Base-by-base conservation (phyloP, 2,329 filamentous ascomycete species). In the Calonectria pseudoturangicola region DNA sequence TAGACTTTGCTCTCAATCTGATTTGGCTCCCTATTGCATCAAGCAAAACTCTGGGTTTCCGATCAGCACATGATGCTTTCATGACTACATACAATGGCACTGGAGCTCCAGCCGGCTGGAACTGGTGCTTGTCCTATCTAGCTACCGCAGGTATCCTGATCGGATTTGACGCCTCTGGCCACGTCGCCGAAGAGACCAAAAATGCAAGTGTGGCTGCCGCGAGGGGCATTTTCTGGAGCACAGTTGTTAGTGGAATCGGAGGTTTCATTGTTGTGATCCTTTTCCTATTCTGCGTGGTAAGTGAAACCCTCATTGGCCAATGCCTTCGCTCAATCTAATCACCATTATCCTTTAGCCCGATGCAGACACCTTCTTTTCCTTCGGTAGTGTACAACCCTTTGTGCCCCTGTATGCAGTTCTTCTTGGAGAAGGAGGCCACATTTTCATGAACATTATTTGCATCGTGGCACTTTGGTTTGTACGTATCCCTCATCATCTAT, bases 371-470 rank as follows among this genome's bases (percentile, higher is more conserved):
- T 82, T 92, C 0, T 90, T 91, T 79, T 85, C 84, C 1, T 89
- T 89, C 71, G 87, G 86, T 7, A 88, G 88, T 0, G 87, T 89
- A 0, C 90, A 92, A 71, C 90, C 90, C 0, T 92, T 92, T 67
- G 89, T 92, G 3, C 85, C 87, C 1, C 85, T 92, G 2, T 92
- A 92, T 74, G 90, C 89, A 1, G 85, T 87, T 13, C 87, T 90
- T 12, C 84, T 92, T 18, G 90, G 90, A 2, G 81, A 87, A 60
- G 86, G 89, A 5, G 90, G 88, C 0, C 90, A 92, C 75, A 85
- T 92, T n/a, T 85, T 91, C 71, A 92, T 92, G 90, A 90, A 89
- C 74, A 81, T 91, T n/a, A 82, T 92, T 58, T 91, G 88, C 82
- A 83, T 90, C 39, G 72, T 86, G 10, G 85, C 86, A 0, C 77